These are phyloP conservation scores for Amanita rimosa DNA, from an alignment of 768 basidiomycete species.

Conservation along the genomic window DNA sequence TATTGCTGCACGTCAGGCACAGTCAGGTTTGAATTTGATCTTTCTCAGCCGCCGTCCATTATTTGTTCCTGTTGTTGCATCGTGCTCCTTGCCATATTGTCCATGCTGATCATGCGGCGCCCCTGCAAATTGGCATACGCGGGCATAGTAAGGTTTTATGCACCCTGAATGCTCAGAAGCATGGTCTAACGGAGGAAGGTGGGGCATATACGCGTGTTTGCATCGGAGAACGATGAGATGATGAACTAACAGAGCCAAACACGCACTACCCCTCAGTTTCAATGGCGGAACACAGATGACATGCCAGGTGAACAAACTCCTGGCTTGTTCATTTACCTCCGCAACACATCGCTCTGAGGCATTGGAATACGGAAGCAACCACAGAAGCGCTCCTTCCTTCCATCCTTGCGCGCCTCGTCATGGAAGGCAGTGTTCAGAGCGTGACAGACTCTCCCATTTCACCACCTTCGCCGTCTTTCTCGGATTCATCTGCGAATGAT, in stretches of 20 bases:
- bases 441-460: conserved; percentile 6
- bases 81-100: not conserved
- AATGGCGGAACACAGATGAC: conserved; percentile 1
- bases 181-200: too few species aligned
- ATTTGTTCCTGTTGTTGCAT: not conserved
- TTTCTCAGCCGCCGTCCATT: not conserved
- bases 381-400: not conserved
- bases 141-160: not conserved
- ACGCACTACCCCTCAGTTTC: not conserved
- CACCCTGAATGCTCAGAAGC: not conserved
- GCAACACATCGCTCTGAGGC: not conserved
- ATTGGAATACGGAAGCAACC: not conserved
- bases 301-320: not conserved
- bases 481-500: conserved; percentile 21
- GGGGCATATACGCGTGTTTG: not conserved
- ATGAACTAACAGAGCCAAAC: conserved; percentile 1
- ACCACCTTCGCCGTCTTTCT: conserved; percentile 15
- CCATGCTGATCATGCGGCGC: too few species aligned
- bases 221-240: not conserved
- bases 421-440: conserved; percentile 4
- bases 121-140: too few species aligned
- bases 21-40: not conserved
- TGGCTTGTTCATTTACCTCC: not conserved
- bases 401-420: not conserved
- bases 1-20: not conserved